Evolutionary conservation across 768 basidiomycete genomes (phyloP).

Genomic region (Austroboletus eburneus): DNA sequence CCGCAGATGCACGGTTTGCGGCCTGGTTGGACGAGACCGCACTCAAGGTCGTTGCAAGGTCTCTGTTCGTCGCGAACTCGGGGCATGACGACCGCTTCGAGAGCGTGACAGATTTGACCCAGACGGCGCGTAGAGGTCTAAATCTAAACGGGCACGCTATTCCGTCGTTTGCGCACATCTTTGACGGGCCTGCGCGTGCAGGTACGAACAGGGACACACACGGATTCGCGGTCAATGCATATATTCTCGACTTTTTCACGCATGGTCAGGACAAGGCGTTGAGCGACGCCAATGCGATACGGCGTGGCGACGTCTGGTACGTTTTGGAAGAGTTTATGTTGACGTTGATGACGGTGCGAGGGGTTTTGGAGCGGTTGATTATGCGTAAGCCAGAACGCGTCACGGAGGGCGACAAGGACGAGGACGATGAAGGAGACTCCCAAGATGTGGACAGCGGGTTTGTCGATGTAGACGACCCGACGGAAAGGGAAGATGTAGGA

Average conservation of each 20-base stretch:
- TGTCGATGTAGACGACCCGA: slow-evolving; percentile 23
- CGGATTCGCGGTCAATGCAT: slow-evolving; percentile 50
- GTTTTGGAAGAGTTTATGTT: slow-evolving; percentile 54
- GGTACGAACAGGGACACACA: background rate
- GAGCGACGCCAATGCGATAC: slow-evolving; percentile 50
- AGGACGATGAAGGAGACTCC: slow-evolving; percentile 4
- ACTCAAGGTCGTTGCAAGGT: slow-evolving; percentile 43
- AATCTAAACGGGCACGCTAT: slow-evolving; percentile 56
- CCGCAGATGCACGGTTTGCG: slow-evolving; percentile 27
- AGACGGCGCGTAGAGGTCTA: slow-evolving; percentile 49
- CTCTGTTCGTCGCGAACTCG: slow-evolving; percentile 63
- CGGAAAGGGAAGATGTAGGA: slow-evolving; percentile 21
- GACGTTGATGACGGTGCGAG: slow-evolving; percentile 45
- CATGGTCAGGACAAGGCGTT: slow-evolving; percentile 57
- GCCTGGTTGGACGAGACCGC: slow-evolving; percentile 37
- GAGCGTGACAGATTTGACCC: slow-evolving; percentile 48
- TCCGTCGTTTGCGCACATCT: slow-evolving; percentile 46
- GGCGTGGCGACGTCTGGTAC: slow-evolving; percentile 65
- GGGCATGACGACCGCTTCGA: slow-evolving; percentile 56
- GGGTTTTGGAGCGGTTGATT: slow-evolving; percentile 45
- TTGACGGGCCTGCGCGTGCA: slow-evolving; percentile 16
- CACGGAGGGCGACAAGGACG: slow-evolving; percentile 14
- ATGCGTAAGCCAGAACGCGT: slow-evolving; percentile 25
- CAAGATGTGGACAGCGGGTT: slow-evolving; percentile 34
- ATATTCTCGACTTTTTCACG: slow-evolving; percentile 62